Evolutionary conservation across 1,139 yeast genomes (phyloP), one percentile per base, ranked within the genome.

Genomic region (Saccharomyces uvarum): DNA sequence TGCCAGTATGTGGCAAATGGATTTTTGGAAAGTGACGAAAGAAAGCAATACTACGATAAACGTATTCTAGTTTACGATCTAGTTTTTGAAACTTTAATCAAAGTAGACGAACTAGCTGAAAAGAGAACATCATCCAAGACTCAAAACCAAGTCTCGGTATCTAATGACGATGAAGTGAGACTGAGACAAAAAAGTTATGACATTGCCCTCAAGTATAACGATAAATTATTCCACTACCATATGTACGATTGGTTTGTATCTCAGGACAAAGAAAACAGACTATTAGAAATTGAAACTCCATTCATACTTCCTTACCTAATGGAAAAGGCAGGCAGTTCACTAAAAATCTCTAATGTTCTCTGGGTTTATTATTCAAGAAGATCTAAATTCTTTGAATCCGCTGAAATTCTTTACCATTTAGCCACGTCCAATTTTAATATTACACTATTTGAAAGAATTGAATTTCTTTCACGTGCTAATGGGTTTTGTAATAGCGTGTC

Each of bases 341-440:
- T 90, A 54, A 81, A 82, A 49, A 80, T 89, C 69, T 91, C 96
- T 5, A 88, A 89, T 63, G 72, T 93, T 56, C 75, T 93, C 57
- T 93, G 98, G 96, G 78, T 86, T 49, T 93, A 88, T 69, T 88
- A 88, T 65, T 93, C 96, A 11, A 88, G 85, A 68, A 81, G 88
- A 61, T 90, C 86, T 47, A 81, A 84, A 58, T 86, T 84, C 68
- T 84, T 80, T 63, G 83, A 84, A 49, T 96, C 98, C 16, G 97
- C 98, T 0, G 82, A 81, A 60, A 88, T 89, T 33, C 77, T 95
- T 56, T 86, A 85, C 63, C 77, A 82, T 7, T 74, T 93, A 58
- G 86, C 97, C 0, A 75, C 82, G 24, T 84, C 95, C 28, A 86
- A 84, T 53, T 90, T 90, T 69, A 79, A 79, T 13, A 76, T 93